Percentiles rank a stretch among this genome's conserved stretches.
Evolutionary conservation across 495 filamentous ascomycete species (phyloP).

Genomic region (Hypoxylon intermedium): DNA sequence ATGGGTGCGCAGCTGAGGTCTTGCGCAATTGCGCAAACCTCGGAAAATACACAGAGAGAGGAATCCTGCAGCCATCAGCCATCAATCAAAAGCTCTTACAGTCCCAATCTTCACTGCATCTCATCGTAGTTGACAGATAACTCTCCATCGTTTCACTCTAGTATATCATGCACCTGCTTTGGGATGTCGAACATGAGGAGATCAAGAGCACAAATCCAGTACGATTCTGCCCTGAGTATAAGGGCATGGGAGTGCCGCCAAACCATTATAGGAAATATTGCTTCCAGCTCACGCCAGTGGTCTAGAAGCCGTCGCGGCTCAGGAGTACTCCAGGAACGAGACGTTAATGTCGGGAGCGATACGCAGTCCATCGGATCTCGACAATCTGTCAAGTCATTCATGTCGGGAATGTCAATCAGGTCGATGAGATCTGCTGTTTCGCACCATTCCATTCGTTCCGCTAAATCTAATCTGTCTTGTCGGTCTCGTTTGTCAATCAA

Average conservation of each 20-base stretch:
- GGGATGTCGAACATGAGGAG: too few species aligned
- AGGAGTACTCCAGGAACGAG: not conserved
- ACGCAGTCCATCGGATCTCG: not conserved
- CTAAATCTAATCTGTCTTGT: not conserved
- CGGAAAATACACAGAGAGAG: not conserved
- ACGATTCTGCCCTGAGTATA: too few species aligned
- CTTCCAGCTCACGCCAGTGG: not conserved
- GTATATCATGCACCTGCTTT: too few species aligned
- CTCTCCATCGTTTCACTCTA: too few species aligned
- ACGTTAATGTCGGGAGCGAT: not conserved
- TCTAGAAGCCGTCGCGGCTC: not conserved
- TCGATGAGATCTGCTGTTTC: not conserved
- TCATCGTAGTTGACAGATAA: too few species aligned
- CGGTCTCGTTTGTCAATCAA: not conserved
- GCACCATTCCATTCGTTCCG: not conserved
- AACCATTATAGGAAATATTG: too few species aligned
- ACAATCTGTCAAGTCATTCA: not conserved
- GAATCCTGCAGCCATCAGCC: not conserved
- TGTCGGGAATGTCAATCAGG: not conserved
- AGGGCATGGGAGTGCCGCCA: too few species aligned
- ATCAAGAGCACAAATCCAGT: too few species aligned
- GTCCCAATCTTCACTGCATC: not conserved
- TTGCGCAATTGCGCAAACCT: slow-evolving; percentile 1
- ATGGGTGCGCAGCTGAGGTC: not conserved
- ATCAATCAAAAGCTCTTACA: not conserved